Base-by-base conservation (phyloP, 2,329 filamentous ascomycete species). In the Mollisia scopiformis region DNA sequence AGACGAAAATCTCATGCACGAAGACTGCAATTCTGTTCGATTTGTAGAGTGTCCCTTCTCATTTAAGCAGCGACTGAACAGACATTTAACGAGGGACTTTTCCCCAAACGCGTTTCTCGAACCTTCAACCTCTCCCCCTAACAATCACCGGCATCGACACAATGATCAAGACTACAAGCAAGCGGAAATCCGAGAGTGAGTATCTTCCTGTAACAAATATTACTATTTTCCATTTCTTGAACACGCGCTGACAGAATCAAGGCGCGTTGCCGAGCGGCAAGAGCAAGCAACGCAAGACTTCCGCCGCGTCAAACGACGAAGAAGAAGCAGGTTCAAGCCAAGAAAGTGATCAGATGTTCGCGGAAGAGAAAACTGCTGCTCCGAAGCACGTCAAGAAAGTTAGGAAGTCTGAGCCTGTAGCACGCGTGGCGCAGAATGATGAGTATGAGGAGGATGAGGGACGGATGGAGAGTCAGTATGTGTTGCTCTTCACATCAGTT, bases 361-460 rank as follows among this genome's bases (percentile, higher is more conserved):
- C 56, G 8, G 23, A 41, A 23, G 50, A 59, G 37, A 46, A 57
- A 30, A 28, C 37, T 39, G 49, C 19, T 21, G 53, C 47, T 13
- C 37, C 47, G 4, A 61, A 66, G 35, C 41, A 63, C 27, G 46
- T 62, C 43, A 69, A 66, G 59, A 66, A 66, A 41, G 58, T n/a
- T 5, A 61, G 64, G 46, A 65, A 63, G 56, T 67, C 66, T 5
- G 69, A 70, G 50, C 66, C 65, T 28, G 50, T 55, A 1, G 35
- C 43, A 39, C 57, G 58, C 10, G 30, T 49, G 30, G 37, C n/a
- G 7, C 62, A 50, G 33, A 57, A 37, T 1, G 66, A 70, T 59
- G 71, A 71, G 55, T 67, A 69, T 33, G 65, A 68, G 8, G 66
- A 69, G 28, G 69, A 72, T 62, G 61, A 64, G 13, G 70, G 67